Evolutionary conservation across 2,329 filamentous ascomycete genomes (phyloP).

Genomic region (Arthrobotrys conoides): DNA sequence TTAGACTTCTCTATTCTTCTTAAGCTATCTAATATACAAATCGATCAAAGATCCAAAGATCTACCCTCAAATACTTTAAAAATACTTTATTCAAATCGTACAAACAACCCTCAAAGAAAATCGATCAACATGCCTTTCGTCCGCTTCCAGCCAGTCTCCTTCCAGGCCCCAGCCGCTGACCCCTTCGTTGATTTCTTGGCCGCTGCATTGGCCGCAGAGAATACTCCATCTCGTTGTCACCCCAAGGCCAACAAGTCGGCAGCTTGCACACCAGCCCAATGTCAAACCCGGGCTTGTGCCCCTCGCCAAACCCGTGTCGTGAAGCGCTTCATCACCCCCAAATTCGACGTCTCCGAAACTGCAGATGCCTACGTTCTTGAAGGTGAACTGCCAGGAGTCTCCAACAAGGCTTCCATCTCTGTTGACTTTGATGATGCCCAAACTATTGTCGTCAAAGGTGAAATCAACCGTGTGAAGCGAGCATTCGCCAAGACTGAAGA

Average conservation of each 20-base stretch:
- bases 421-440: conserved; percentile 85
- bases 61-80: conserved; percentile 15
- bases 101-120: conserved; percentile 34
- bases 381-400: conserved; percentile 82
- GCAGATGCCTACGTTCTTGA: conserved; percentile 80
- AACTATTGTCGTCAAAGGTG: conserved; percentile 79
- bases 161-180: conserved; percentile 37
- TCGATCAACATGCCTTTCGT: conserved; percentile 57
- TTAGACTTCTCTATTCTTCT: not conserved
- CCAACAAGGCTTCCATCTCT: conserved; percentile 77
- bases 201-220: conserved; percentile 44
- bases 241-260: conserved; percentile 19
- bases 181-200: conserved; percentile 52
- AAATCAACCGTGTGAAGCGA: conserved; percentile 76
- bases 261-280: conserved; percentile 46
- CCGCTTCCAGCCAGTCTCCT: conserved; percentile 46
- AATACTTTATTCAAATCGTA: conserved; percentile 26
- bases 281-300: conserved; percentile 41
- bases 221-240: conserved; percentile 14
- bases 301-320: conserved; percentile 45
- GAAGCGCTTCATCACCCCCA: conserved; percentile 46
- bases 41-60: conserved; percentile 1
- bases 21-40: not conserved
- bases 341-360: conserved; percentile 83
- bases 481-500: conserved; percentile 69